These are phyloP conservation scores for Trichomonascaceae sp. DNA, from an alignment of 1,139 yeast genomes.

Conservation along the genomic window DNA sequence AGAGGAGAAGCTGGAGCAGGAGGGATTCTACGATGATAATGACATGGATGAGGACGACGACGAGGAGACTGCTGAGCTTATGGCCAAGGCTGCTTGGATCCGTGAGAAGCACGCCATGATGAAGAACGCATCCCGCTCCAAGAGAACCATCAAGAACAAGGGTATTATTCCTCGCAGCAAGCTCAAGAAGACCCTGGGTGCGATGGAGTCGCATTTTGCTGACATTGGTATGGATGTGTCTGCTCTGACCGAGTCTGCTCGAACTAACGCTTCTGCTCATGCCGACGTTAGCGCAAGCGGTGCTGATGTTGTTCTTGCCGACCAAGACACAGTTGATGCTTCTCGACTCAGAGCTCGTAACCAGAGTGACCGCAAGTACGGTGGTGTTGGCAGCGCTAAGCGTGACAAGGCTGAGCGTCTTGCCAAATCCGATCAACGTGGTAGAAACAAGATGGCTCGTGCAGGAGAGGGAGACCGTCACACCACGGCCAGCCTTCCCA, in stretches of 20 bases:
- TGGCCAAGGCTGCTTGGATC: constrained; percentile 87
- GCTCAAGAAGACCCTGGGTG: constrained; percentile 58
- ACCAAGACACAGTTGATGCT: constrained; percentile 23
- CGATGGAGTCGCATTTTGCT: constrained; percentile 83
- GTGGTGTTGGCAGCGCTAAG: constrained; percentile 73
- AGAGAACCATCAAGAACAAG: constrained; percentile 77
- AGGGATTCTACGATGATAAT: constrained; percentile 89
- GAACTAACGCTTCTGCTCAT: constrained; percentile 26
- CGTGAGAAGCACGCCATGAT: constrained; percentile 89
- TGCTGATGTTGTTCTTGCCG: constrained; percentile 59
- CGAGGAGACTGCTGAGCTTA: constrained; percentile 59
- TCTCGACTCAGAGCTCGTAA: constrained; percentile 33
- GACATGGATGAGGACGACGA: constrained; percentile 35
- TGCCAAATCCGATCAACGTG: constrained; percentile 82
- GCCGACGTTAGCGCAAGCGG: constrained; percentile 37
- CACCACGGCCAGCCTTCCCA: constrained; percentile 70
- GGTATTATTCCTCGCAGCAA: constrained; percentile 91
- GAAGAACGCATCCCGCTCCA: constrained; percentile 78
- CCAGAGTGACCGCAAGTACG: constrained; percentile 73
- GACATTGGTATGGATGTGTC: constrained; percentile 79
- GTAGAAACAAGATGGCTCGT: constrained; percentile 83
- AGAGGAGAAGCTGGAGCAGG: constrained; percentile 83
- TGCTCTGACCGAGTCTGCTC: constrained; percentile 33
- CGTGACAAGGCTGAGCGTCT: constrained; percentile 80
- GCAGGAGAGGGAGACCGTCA: constrained; percentile 96